Evolutionary conservation across 176 grass and related monocot genomes (phyloP).

Genomic region (Bothriochloa decipiens): DNA sequence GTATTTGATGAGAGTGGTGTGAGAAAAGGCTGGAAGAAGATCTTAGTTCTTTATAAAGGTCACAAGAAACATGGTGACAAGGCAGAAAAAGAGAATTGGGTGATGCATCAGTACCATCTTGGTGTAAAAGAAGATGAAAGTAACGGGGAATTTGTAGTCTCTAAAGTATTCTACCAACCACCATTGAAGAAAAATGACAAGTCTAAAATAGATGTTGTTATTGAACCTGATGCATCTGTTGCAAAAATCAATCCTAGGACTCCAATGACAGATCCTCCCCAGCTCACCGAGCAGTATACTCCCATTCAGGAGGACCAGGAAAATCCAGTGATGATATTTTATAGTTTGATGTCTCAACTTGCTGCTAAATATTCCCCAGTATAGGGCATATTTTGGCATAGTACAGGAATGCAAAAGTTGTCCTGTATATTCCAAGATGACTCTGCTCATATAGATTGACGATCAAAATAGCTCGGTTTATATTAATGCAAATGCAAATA

Average conservation of each 20-base stretch:
- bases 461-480: not conserved
- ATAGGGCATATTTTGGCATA: not conserved
- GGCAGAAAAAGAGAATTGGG: slow-evolving; percentile 59
- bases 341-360: not conserved
- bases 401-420: not conserved
- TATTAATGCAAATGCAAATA: not conserved
- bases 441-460: not conserved
- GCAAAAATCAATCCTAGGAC: slow-evolving; percentile 60
- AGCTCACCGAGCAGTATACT: slow-evolving; percentile 41
- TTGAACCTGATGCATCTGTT: slow-evolving; percentile 22
- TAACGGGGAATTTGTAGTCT: slow-evolving; percentile 65
- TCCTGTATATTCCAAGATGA: not conserved
- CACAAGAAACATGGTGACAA: slow-evolving; percentile 20
- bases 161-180: slow-evolving; percentile 69
- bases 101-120: slow-evolving; percentile 87
- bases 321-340: slow-evolving; percentile 26
- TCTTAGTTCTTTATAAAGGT: slow-evolving; percentile 70
- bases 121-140: slow-evolving; percentile 60
- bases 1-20: slow-evolving; percentile 57
- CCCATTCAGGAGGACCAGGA: slow-evolving; percentile 45
- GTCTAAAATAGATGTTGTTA: slow-evolving; percentile 16
- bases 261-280: slow-evolving; percentile 54
- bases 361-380: not conserved
- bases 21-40: slow-evolving; percentile 85
- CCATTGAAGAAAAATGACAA: slow-evolving; percentile 28